A percentile compares a stretch with the other conserved stretches of the same genome.
These are phyloP conservation scores for Cryptosporidium meleagridis DNA, from an alignment of 169 alveolate species.

Conservation along the genomic window DNA sequence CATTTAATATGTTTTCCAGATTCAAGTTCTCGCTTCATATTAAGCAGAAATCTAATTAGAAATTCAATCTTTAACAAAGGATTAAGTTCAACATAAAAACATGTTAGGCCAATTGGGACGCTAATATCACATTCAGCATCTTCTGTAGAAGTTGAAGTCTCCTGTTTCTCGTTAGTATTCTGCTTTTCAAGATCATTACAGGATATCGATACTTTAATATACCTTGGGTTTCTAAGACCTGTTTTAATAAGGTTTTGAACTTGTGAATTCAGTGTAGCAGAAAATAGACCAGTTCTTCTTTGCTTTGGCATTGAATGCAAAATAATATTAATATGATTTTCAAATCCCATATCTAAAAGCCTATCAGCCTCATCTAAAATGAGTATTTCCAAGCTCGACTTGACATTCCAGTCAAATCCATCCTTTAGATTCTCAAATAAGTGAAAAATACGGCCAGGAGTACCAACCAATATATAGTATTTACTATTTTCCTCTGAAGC, in stretches of 20 bases:
- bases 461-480: slow-evolving; percentile 88
- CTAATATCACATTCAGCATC: slow-evolving; percentile 26
- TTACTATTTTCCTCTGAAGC: slow-evolving; percentile 66
- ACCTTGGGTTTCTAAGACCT: slow-evolving; percentile 92
- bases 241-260: slow-evolving; percentile 86
- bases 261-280: slow-evolving; percentile 92
- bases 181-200: neutral
- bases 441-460: slow-evolving; percentile 91
- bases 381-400: slow-evolving; percentile 73
- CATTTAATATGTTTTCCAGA: slow-evolving; percentile 57
- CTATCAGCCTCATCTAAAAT: slow-evolving; percentile 95
- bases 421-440: slow-evolving; percentile 78
- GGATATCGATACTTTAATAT: slow-evolving; percentile 80
- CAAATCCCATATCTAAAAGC: slow-evolving; percentile 91
- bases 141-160: neutral
- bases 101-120: slow-evolving; percentile 76
- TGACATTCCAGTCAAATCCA: slow-evolving; percentile 75
- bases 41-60: slow-evolving; percentile 76
- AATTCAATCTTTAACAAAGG: slow-evolving; percentile 35
- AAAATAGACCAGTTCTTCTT: slow-evolving; percentile 94
- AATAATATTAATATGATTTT: slow-evolving; percentile 85
- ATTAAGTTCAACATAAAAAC: slow-evolving; percentile 54
- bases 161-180: neutral
- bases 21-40: slow-evolving; percentile 53
- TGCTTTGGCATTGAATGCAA: slow-evolving; percentile 90